Percentiles rank a stretch among this genome's conserved stretches.
Conservation (phyloP, 805 yeast species). For the Candida sonorensis region DNA sequence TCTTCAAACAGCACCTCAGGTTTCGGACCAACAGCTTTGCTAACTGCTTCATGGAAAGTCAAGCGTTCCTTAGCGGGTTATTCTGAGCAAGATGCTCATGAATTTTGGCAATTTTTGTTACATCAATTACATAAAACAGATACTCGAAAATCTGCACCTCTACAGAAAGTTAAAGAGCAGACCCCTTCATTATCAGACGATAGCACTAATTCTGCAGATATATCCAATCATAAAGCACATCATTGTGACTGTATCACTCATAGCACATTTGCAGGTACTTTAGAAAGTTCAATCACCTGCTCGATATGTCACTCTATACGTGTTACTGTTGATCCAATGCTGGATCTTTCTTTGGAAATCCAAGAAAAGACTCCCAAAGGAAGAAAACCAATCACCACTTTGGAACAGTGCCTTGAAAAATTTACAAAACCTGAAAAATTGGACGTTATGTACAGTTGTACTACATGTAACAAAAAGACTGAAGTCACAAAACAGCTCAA, state of each 20-base stretch:
- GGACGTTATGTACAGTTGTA: conserved; percentile 69
- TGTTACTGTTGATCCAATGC: conserved; percentile 77
- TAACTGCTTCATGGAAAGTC: conserved; percentile 83
- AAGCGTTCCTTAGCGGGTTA: conserved; percentile 87
- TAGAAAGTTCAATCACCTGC: conserved; percentile 77
- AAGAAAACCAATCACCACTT: conserved; percentile 20
- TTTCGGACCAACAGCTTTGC: conserved; percentile 72
- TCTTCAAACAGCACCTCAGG: conserved; percentile 57
- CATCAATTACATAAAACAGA: conserved; percentile 69
- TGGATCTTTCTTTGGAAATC: conserved; percentile 83
- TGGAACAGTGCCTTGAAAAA: conserved; percentile 63
- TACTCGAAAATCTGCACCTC: conserved; percentile 21
- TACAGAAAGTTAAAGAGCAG: conserved; percentile 18
- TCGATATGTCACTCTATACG: conserved; percentile 57
- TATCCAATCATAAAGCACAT: conserved; percentile 1
- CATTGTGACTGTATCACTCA: conserved; percentile 77
- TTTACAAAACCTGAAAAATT: conserved; percentile 75
- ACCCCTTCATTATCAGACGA: conserved; percentile 13
- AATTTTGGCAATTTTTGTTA: conserved; percentile 86
- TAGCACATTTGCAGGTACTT: conserved; percentile 72
- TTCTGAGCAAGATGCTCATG: conserved; percentile 98
- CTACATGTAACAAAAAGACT: conserved; percentile 52
- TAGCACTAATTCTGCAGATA: conserved; percentile 1
- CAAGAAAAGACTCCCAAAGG: conserved; percentile 26
- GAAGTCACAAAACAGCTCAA: conserved; percentile 68